These are phyloP conservation scores for Ceratorhiza oryzae-sativae DNA, from an alignment of 1,284 basidiomycete species.

Conservation along the genomic window DNA sequence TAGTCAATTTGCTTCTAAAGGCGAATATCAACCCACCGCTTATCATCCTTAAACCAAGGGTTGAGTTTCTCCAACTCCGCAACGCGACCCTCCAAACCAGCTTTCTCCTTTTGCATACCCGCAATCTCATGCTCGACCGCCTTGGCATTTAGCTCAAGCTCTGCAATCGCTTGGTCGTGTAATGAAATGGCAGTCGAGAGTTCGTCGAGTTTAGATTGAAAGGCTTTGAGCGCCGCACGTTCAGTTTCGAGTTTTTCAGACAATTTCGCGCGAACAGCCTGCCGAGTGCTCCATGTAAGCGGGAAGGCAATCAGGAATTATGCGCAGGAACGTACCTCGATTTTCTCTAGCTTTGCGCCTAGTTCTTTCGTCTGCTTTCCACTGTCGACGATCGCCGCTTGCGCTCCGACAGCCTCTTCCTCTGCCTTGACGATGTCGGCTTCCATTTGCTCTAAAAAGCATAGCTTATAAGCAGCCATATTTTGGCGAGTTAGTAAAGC, in stretches of 20 bases:
- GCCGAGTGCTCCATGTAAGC: too few relatives aligned
- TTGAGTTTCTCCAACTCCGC: conserved; percentile 78
- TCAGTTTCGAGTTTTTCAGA: conserved; percentile 82
- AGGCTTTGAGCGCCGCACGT: conserved; percentile 83
- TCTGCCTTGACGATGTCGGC: conserved; percentile 74
- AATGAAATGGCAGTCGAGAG: conserved; percentile 82
- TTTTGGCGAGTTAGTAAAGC: conserved; percentile 12
- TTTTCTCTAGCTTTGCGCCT: conserved; percentile 59
- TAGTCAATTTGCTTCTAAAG: conserved; percentile 14
- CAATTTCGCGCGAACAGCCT: conserved; percentile 59
- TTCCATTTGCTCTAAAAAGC: conserved; percentile 74
- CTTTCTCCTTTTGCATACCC: conserved; percentile 55
- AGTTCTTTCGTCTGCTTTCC: conserved; percentile 71
- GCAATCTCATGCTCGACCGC: conserved; percentile 61
- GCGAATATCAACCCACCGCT: conserved; percentile 64
- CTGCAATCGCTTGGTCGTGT: conserved; percentile 77
- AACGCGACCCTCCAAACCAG: conserved; percentile 59
- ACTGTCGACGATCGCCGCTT: conserved; percentile 64
- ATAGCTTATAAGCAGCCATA: conserved; percentile 47
- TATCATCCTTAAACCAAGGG: conserved; percentile 89
- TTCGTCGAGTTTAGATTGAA: conserved; percentile 85
- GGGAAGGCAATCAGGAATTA: neutral
- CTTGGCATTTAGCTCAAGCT: conserved; percentile 75
- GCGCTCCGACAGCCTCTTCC: conserved; percentile 67
- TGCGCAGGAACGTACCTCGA: conserved; percentile 57